Evolutionary conservation across 2,329 filamentous ascomycete species (phyloP).

Genomic region (Esteya vermicola): DNA sequence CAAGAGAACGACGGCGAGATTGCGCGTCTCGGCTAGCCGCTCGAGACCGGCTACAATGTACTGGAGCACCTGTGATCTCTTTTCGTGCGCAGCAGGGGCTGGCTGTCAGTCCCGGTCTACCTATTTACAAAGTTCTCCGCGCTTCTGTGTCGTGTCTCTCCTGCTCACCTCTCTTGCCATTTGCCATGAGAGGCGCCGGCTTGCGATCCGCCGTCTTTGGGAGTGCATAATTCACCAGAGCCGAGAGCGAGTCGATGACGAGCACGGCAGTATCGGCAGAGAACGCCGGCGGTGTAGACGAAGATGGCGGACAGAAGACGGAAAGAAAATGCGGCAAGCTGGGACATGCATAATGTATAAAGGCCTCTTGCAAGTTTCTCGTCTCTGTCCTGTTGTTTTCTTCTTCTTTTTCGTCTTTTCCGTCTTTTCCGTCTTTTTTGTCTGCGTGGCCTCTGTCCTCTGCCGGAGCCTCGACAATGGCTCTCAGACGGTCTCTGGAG

Average conservation of each 20-base stretch:
- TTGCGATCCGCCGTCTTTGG: conserved; percentile 33
- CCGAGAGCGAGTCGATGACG: conserved; percentile 65
- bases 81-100: conserved; percentile 8
- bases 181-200: conserved; percentile 7
- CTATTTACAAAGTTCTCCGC: too few relatives aligned
- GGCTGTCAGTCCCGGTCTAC: neutral
- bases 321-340: conserved; percentile 63
- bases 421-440: too few relatives aligned
- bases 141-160: too few relatives aligned
- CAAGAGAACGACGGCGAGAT: conserved; percentile 60
- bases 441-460: too few relatives aligned
- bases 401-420: too few relatives aligned
- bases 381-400: too few relatives aligned
- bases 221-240: conserved; percentile 63
- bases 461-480: conserved; percentile 10
- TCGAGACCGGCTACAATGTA: conserved; percentile 56
- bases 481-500: conserved; percentile 21
- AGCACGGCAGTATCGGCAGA: conserved; percentile 51
- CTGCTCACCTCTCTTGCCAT: conserved; percentile 6
- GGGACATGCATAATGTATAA: conserved; percentile 36
- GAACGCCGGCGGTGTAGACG: conserved; percentile 37
- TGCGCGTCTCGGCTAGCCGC: conserved; percentile 58
- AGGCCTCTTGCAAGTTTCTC: conserved; percentile 16
- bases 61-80: conserved; percentile 34
- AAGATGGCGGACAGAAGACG: conserved; percentile 53